Percentiles rank a stretch among this genome's conserved stretches.
phyloP scores from a whole-genome alignment of 192 early-diverging fungal species.

The Podila minutissima region DNA sequence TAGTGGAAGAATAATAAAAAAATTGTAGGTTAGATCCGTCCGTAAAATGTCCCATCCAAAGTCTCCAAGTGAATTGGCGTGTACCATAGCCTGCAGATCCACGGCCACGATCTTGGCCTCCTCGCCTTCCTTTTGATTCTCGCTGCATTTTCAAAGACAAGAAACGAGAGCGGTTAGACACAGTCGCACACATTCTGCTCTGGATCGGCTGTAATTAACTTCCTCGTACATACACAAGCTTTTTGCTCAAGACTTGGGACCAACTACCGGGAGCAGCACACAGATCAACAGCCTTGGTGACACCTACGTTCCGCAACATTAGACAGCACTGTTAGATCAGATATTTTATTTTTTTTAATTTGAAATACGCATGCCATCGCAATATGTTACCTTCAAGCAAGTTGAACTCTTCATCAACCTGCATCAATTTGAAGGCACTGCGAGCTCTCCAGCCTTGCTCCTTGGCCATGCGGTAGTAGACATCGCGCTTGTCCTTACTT shows the following conservation, averaged over 20 bases:
- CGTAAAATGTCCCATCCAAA: background rate
- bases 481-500: conserved; percentile 95
- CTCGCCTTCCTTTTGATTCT: conserved; percentile 60
- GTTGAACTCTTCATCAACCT: conserved; percentile 95
- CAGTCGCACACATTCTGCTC: too few species aligned
- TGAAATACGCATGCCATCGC: background rate
- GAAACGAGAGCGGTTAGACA: background rate
- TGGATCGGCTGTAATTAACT: background rate
- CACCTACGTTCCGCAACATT: conserved; percentile 54
- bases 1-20: conserved; percentile 10
- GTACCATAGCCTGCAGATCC: conserved; percentile 94
- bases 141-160: conserved; percentile 41
- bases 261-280: conserved; percentile 98
- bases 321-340: background rate
- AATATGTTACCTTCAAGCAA: conserved; percentile 74
- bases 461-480: conserved; percentile 96
- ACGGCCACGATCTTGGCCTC: conserved; percentile 91
- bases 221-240: conserved; percentile 58
- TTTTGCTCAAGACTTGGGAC: conserved; percentile 89
- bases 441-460: conserved; percentile 98
- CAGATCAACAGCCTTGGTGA: conserved; percentile 91
- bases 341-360: background rate
- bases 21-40: background rate
- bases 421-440: conserved; percentile 96
- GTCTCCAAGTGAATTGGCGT: too few species aligned